Base-by-base conservation (phyloP, 2,329 filamentous ascomycete species). In the Chalara sp. region DNA sequence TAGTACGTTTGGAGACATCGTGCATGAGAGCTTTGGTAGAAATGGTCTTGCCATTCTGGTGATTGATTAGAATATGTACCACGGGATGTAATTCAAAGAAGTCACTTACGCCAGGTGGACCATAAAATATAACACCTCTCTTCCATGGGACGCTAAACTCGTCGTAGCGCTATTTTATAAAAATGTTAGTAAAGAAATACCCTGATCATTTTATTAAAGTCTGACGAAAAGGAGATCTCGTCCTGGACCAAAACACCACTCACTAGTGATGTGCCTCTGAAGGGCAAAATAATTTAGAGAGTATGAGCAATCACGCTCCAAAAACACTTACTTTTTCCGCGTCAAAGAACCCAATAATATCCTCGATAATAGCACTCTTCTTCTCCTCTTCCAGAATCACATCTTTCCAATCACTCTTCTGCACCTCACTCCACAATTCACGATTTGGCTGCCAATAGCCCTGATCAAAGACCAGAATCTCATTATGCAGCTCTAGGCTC, bases 21-120 rank as follows among this genome's bases (percentile, higher is more conserved):
- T 84, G 75, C 80, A 87, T 86, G 59, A 81, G 79, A 0, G 84
- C 83, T 67, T 86, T 86, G 68, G 86, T 82, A 33, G 76, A 80
- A 57, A 86, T 84, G 0, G 83, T 87, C 68, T 87, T 87, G 8
- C 83, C 84, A 53, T 86, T 87, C 53, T 58, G 42, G 37, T n/a
- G 13, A 40, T 37, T 10, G 12, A 21, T 46, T 10, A 46, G 35
- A 21, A 37, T n/a, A 13, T 5, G 21, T 21, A 21, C 21, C 13
- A 11, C 6, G 21, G 6, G 10, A 29, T n/a, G 11, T 8, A 21
- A 43, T 12, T 7, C 4, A 44, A 41, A 21, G 21, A 21, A 33
- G n/a, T 29, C 30, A 50, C 52, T 55, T 53, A 58, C 58, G 10
- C 76, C 76, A 1, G 76, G 81, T 0, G 81, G 79, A 0, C 82